Evolutionary conservation across 805 yeast genomes (phyloP).

Genomic region (Wickerhamomyces chaumierensis): DNA sequence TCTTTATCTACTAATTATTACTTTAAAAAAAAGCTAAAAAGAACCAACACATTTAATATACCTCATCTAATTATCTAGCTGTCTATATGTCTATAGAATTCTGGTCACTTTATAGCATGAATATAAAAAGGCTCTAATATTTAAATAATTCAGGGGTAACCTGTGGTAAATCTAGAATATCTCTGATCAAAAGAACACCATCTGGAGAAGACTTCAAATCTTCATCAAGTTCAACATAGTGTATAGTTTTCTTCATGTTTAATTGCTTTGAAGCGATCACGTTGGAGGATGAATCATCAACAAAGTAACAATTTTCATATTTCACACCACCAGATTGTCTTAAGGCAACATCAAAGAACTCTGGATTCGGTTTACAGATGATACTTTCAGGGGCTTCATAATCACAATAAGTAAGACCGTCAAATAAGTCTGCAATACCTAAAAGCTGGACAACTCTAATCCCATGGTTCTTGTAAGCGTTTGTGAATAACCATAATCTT

Average conservation of each 20-base stretch:
- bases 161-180: conserved; percentile 38
- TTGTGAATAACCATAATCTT: conserved; percentile 84
- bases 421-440: conserved; percentile 88
- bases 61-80: too few species aligned
- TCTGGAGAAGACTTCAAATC: conserved; percentile 29
- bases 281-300: conserved; percentile 81
- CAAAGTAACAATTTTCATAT: conserved; percentile 48
- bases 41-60: too few species aligned
- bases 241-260: conserved; percentile 66
- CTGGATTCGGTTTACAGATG: conserved; percentile 81
- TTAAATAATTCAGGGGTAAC: conserved; percentile 16
- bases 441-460: conserved; percentile 64
- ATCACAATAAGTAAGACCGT: conserved; percentile 90
- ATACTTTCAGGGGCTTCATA: conserved; percentile 48
- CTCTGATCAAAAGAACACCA: conserved; percentile 42
- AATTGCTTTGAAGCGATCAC: conserved; percentile 59
- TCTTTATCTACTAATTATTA: too few species aligned
- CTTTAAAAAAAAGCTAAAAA: too few species aligned
- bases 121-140: too few species aligned
- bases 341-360: conserved; percentile 56
- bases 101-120: too few species aligned
- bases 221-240: conserved; percentile 61
- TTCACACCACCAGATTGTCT: conserved; percentile 45
- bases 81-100: too few species aligned
- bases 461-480: conserved; percentile 90